Conservation (phyloP, 2,329 filamentous ascomycete species). For the Paraconiothyrium brasiliense region DNA sequence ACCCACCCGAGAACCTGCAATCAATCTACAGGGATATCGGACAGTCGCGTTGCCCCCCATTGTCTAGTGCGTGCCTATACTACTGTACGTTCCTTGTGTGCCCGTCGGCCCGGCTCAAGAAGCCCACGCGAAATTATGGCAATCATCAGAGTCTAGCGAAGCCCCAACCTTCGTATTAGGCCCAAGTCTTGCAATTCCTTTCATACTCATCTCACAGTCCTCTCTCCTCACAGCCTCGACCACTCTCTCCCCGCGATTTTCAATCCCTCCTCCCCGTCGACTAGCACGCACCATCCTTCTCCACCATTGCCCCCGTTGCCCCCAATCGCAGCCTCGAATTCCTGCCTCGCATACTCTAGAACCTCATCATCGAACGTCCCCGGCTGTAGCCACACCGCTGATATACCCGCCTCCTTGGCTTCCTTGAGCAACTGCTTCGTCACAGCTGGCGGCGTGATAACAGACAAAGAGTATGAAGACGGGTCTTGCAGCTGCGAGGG, state of each 20-base stretch:
- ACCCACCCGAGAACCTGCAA: not conserved
- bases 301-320: constrained; percentile 44
- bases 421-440: constrained; percentile 79
- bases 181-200: not conserved
- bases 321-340: constrained; percentile 76
- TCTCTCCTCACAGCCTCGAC: constrained; percentile 37
- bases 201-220: not conserved
- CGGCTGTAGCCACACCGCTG: constrained; percentile 74
- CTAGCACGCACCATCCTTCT: constrained; percentile 54
- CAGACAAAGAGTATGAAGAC: constrained; percentile 75
- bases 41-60: not conserved
- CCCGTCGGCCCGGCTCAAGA: not conserved
- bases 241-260: constrained; percentile 46
- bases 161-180: not conserved
- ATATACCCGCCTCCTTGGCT: constrained; percentile 76
- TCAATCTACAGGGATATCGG: too few species aligned
- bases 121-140: not conserved
- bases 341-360: constrained; percentile 71
- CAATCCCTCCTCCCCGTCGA: constrained; percentile 52
- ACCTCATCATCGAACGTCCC: constrained; percentile 84
- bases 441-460: constrained; percentile 85
- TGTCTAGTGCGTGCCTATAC: not conserved
- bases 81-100: not conserved
- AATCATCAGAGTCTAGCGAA: not conserved
- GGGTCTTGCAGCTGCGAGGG: constrained; percentile 69